Percentiles rank a stretch among this genome's conserved stretches.
Evolutionary conservation across 176 grass and related monocot species (phyloP).

Genomic region (Elymus sibiricus): DNA sequence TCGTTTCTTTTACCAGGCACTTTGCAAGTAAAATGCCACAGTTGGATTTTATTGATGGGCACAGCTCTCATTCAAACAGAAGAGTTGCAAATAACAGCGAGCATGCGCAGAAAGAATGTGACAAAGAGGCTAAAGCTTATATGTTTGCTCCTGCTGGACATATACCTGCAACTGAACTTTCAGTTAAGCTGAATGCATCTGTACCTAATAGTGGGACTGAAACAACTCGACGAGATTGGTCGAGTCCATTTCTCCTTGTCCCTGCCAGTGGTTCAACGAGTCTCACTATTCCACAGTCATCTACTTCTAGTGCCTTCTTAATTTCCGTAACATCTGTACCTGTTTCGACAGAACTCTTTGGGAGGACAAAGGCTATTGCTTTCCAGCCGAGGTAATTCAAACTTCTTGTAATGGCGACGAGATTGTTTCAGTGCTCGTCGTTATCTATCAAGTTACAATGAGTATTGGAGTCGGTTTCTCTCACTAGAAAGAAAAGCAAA

Average conservation of each 20-base stretch:
- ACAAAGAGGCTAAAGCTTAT: constrained; percentile 62
- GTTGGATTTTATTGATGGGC: constrained; percentile 37
- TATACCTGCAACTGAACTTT: constrained; percentile 75
- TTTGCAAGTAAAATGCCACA: constrained; percentile 36
- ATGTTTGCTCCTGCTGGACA: constrained; percentile 72
- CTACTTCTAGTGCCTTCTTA: constrained; percentile 75
- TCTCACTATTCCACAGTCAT: constrained; percentile 64
- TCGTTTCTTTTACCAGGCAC: constrained; percentile 6
- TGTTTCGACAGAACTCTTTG: constrained; percentile 80
- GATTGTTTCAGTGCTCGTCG: constrained; percentile 3
- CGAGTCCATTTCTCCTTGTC: constrained; percentile 72
- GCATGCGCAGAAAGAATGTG: constrained; percentile 41
- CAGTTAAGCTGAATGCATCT: constrained; percentile 76
- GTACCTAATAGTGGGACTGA: constrained; percentile 44
- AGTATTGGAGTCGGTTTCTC: not conserved
- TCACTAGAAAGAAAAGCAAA: constrained; percentile 34
- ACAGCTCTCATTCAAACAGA: constrained; percentile 39
- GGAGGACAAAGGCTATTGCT: constrained; percentile 81
- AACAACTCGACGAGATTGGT: constrained; percentile 65
- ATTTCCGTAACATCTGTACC: constrained; percentile 67
- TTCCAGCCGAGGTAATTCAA: constrained; percentile 86
- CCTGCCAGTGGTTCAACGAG: constrained; percentile 79
- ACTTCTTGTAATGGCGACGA: constrained; percentile 1
- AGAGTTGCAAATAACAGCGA: constrained; percentile 26
- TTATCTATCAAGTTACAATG: not conserved